Base-by-base conservation (phyloP, 2,329 filamentous ascomycete genomes). In the Hymenoscyphus occultus region DNA sequence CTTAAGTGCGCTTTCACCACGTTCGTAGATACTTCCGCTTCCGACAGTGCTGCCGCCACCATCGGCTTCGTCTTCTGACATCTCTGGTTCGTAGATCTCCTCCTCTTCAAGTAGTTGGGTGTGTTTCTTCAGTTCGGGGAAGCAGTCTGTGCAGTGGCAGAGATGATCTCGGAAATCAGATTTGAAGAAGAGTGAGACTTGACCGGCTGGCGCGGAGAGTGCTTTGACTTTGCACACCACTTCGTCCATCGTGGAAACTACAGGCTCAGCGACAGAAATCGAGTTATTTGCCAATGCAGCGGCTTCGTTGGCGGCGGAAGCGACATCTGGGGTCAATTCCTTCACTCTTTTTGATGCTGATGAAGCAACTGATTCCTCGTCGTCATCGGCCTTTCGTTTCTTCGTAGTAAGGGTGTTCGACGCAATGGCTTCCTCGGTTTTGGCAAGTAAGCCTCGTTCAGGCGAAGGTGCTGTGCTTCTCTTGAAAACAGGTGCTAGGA, bases 61-160 rank as follows among this genome's bases (percentile, higher is more conserved):
- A 19, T 81, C 83, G 5, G 80, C 82, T 2, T 81, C 84, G 16
- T 83, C 81, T 1, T 88, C 85, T 0, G 93, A 97, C 5, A 97
- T 80, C 1, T 94, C 93, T 0, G 94, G 95, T 73, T 97, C 93
- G 77, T 99, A 99, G 0, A 87, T 88, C 40, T 97, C 92, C 81
- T 99, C 95, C 77, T 96, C 93, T 74, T 98, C 93, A 10, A 97
- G 87, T 12, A 99, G 89, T 74, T 96, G 91, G 0, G 87, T 86
- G 75, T 96, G 88, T 0, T 81, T 79, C 63, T 86, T 81, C 1
- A 98, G 84, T 13, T 85, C 80, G 0, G 87, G 87, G 78, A 92
- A 97, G 80, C 93, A 97, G n/a, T 83, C 78, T 16, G 85, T 76
- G 78, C 95, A 99, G 74, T 83, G 91, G 80, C 95, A 99, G 71